Conservation (phyloP, 805 yeast species). For the Saccharomycopsis javanensis region DNA sequence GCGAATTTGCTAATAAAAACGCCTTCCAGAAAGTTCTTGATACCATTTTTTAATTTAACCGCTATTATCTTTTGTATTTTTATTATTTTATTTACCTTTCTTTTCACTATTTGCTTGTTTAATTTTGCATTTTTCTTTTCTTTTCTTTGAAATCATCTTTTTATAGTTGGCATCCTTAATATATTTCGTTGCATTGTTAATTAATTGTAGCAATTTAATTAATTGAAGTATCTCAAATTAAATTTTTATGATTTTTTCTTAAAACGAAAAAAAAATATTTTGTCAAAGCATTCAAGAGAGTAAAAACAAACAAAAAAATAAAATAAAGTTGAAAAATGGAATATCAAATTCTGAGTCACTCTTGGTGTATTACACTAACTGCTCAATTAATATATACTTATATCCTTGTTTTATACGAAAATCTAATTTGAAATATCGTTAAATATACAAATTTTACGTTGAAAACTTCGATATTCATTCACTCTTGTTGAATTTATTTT, state of each 20-base stretch:
- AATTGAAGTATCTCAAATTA: too few relatives aligned
- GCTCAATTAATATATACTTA: too few relatives aligned
- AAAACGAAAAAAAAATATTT: not conserved
- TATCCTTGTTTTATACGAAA: too few relatives aligned
- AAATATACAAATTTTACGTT: too few relatives aligned
- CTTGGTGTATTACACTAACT: too few relatives aligned
- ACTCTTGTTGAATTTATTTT: not conserved
- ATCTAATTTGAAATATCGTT: too few relatives aligned
- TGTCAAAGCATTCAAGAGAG: not conserved
- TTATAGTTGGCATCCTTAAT: not conserved
- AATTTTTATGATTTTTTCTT: not conserved
- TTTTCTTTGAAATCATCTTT: not conserved
- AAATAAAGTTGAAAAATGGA: too few relatives aligned
- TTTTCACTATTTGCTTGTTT: not conserved
- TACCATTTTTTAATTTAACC: constrained; percentile 2
- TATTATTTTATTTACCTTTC: not conserved
- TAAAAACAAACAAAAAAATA: too few relatives aligned
- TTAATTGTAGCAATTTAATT: not conserved
- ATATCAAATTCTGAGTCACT: too few relatives aligned
- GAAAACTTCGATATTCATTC: not conserved
- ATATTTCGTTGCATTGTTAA: not conserved
- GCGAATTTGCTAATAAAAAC: not conserved
- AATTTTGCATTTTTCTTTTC: not conserved
- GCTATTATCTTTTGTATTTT: not conserved
- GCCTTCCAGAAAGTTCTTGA: constrained; percentile 1